Evolutionary conservation across 257 asterid species (phyloP).

Genomic region (Solanum lignicaule): DNA sequence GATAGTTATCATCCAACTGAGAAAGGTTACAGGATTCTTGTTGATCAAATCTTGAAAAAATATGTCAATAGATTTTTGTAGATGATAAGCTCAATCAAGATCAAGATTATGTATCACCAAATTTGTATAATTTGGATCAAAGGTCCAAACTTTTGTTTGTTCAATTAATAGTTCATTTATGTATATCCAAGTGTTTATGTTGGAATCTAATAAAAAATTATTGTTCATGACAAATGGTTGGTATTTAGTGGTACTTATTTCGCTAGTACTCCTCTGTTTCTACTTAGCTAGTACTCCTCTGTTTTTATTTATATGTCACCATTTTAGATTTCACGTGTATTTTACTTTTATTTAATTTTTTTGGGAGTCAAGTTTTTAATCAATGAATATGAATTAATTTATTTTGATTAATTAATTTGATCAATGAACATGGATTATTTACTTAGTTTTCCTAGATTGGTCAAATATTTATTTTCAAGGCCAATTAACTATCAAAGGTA

Average conservation of each 20-base stretch:
- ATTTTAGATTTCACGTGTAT: too few relatives aligned
- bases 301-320: too few relatives aligned
- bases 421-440: too few relatives aligned
- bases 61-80: not conserved
- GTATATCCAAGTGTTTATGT: not conserved
- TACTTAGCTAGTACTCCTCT: too few relatives aligned
- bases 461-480: too few relatives aligned
- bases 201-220: not conserved
- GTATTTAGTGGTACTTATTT: not conserved
- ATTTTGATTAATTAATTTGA: too few relatives aligned
- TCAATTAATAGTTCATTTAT: not conserved
- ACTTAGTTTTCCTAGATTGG: too few relatives aligned
- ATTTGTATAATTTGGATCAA: not conserved
- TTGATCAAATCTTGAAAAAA: not conserved
- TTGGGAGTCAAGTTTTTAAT: too few relatives aligned
- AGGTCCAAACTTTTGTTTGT: not conserved
- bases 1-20: slow-evolving; percentile 36
- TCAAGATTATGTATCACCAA: not conserved
- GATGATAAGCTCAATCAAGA: not conserved
- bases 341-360: too few relatives aligned
- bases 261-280: not conserved
- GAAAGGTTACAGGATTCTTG: slow-evolving; percentile 19
- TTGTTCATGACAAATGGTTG: not conserved
- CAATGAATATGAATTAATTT: too few relatives aligned
- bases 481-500: too few relatives aligned